Evolutionary conservation across 805 yeast species (phyloP), one percentile per base, ranked within the genome.

Genomic region (Suhomyces sp.): DNA sequence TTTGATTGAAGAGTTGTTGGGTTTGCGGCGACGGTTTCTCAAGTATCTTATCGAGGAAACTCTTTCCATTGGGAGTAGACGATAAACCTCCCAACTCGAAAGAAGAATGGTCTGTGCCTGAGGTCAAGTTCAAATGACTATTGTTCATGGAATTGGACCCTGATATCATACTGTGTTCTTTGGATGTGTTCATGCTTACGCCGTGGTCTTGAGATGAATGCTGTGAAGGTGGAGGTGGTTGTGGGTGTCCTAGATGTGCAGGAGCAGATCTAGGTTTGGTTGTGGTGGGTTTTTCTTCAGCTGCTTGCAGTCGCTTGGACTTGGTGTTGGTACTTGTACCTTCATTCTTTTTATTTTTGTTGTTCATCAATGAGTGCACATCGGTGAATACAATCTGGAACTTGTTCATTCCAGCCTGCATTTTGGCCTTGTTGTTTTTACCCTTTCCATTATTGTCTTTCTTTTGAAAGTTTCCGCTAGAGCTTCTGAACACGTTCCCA

Each of bases 381-480:
- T 77, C 81, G 4, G 79, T 67, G 49, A 77, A 70, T 2, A 77
- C 77, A 53, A 77, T 76, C 60, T 78, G 81, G 59, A 77, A 77
- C 60, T 74, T 74, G 58, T 73, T 73, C 70, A 74, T 68, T 12
- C 76, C 76, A 10, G 73, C 70, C 58, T 71, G 70, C 71, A 68
- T 69, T 48, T 53, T 51, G 8, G 56, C 23, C 40, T 53, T 56
- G 24, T 46, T 45, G 40, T 48, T 52, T 49, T 52, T 48, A 1
- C 27, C 26, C 17, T 51, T 51, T 9, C 44, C 49, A 31, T 31
- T 13, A 40, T 42, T 19, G 26, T 35, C 38, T 46, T 29, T n/a
- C 44, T 44, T 10, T 22, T 26, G 26, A 5, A 46, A 19, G 23
- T 31, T 19, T 4, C 9, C n/a, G 45, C 40, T 45, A n/a, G 54